Conservation (phyloP, 2,329 filamentous ascomycete species). For the Lecanicillium sp. region DNA sequence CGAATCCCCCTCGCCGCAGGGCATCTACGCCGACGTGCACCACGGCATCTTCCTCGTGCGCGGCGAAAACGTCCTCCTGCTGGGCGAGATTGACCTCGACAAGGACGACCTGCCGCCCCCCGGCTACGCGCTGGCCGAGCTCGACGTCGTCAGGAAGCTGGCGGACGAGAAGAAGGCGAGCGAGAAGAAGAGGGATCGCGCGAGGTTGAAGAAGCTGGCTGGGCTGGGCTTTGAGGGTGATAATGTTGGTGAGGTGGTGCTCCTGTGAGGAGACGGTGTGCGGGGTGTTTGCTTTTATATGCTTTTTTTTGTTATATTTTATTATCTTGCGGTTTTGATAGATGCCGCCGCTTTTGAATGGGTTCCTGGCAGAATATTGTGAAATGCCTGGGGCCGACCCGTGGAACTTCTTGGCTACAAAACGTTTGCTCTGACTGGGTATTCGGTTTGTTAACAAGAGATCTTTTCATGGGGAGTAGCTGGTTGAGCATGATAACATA, state of each 20-base stretch:
- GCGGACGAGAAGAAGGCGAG: constrained; percentile 63
- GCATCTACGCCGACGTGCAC: constrained; percentile 73
- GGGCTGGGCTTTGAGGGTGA: constrained; percentile 84
- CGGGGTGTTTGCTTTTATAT: constrained; percentile 1
- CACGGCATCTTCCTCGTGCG: constrained; percentile 86
- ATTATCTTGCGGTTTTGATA: constrained; percentile 12
- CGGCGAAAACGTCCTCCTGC: constrained; percentile 91
- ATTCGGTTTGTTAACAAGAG: too few relatives aligned
- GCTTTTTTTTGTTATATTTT: constrained; percentile 8
- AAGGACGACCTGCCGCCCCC: constrained; percentile 84
- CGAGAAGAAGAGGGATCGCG: constrained; percentile 68
- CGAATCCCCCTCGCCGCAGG: constrained; percentile 20
- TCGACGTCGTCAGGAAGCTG: constrained; percentile 62
- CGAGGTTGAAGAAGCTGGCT: constrained; percentile 60
- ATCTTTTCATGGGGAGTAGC: too few relatives aligned
- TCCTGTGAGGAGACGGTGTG: constrained; percentile 43
- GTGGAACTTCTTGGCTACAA: not conserved
- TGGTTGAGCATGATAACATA: too few relatives aligned
- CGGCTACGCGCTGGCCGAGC: constrained; percentile 57
- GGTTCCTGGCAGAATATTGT: constrained; percentile 52
- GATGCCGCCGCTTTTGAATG: constrained; percentile 15
- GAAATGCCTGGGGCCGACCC: constrained; percentile 40
- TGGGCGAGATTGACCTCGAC: constrained; percentile 95
- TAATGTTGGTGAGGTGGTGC: constrained; percentile 64
- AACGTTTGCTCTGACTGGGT: not conserved